A percentile compares a stretch with the other conserved stretches of the same genome.
Conservation (phyloP, 2,329 filamentous ascomycete species). For the Tolypocladium ophioglossoides region DNA sequence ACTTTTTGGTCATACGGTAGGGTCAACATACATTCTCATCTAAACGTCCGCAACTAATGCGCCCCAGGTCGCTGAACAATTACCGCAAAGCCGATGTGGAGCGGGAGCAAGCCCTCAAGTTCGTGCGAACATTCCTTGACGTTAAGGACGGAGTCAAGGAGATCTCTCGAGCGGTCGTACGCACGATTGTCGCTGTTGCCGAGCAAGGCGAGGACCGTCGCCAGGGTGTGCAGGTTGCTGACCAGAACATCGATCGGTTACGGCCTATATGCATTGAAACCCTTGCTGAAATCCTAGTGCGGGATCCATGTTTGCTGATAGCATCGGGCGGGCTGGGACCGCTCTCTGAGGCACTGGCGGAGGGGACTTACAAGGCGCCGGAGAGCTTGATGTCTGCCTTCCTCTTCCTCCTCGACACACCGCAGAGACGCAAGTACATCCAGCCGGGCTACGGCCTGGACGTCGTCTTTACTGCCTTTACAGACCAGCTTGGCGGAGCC, state of each 20-base stretch:
- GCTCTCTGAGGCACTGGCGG: conserved; percentile 82
- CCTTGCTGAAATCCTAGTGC: conserved; percentile 79
- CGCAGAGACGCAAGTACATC: conserved; percentile 70
- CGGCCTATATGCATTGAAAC: conserved; percentile 89
- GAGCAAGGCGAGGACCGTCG: conserved; percentile 81
- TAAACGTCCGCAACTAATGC: conserved; percentile 4
- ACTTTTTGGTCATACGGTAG: conserved; percentile 69
- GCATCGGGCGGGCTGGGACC: conserved; percentile 76
- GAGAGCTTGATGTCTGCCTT: conserved; percentile 84
- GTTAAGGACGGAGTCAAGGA: conserved; percentile 88
- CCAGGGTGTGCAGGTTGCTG: conserved; percentile 54
- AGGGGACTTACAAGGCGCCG: conserved; percentile 85
- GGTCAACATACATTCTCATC: neutral
- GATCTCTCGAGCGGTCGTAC: conserved; percentile 74
- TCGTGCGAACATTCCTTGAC: conserved; percentile 88
- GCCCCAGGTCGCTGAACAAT: conserved; percentile 67
- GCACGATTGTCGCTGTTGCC: conserved; percentile 83
- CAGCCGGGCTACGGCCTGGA: conserved; percentile 83
- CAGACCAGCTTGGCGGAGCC: conserved; percentile 60
- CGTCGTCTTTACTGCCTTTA: conserved; percentile 83
- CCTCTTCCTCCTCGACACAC: conserved; percentile 79
- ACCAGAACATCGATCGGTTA: conserved; percentile 74
- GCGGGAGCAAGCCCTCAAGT: conserved; percentile 92
- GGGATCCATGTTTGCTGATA: conserved; percentile 71
- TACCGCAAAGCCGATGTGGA: conserved; percentile 96